phyloP scores from a whole-genome alignment of 768 basidiomycete species.

The Pleurotus tuber-regium region DNA sequence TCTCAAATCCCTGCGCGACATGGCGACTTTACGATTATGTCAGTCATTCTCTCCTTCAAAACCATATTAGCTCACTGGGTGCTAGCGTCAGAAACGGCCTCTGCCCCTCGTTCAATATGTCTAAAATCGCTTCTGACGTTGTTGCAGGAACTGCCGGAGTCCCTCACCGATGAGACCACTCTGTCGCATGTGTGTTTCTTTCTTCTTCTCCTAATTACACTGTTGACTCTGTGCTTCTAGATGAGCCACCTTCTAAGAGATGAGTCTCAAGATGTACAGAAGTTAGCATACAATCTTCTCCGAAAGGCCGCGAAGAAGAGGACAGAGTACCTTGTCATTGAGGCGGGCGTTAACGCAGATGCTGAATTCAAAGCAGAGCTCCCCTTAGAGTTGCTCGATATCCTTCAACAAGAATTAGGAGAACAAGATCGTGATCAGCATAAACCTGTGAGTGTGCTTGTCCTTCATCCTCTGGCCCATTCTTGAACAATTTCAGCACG shows the following conservation, averaged over 20 bases:
- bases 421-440: constrained; percentile 34
- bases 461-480: not conserved
- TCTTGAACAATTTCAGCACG: constrained; percentile 26
- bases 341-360: constrained; percentile 79
- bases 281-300: constrained; percentile 74
- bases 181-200: constrained; percentile 52
- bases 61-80: not conserved
- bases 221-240: constrained; percentile 32
- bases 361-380: constrained; percentile 49
- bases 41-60: constrained; percentile 18
- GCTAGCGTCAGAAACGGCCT: constrained; percentile 20
- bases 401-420: constrained; percentile 51
- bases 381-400: constrained; percentile 62
- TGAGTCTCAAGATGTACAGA: constrained; percentile 61
- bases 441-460: constrained; percentile 30
- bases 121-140: constrained; percentile 67
- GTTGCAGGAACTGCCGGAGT: constrained; percentile 60
- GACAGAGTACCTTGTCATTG: constrained; percentile 84
- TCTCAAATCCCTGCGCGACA: constrained; percentile 56
- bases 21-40: constrained; percentile 59
- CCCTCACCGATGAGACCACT: constrained; percentile 61
- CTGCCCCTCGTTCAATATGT: constrained; percentile 63
- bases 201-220: not conserved
- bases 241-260: constrained; percentile 81
- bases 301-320: constrained; percentile 65